Base-by-base conservation (phyloP, 176 grass and related monocot species). In the Musa troglodytarum region DNA sequence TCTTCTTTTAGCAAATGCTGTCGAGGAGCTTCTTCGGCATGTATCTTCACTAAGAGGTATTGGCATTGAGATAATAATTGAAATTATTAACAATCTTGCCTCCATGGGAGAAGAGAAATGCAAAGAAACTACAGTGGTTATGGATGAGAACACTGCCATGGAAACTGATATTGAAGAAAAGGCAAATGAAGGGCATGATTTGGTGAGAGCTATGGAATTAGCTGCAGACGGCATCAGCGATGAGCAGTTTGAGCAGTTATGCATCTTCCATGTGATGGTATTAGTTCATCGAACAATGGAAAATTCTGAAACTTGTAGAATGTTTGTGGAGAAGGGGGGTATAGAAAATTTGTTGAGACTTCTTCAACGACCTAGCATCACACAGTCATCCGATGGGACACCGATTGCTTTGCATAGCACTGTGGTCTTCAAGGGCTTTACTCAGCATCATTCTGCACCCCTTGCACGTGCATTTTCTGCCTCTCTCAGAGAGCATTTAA, bases 321-420 rank as follows among this genome's bases (percentile, higher is more conserved):
- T 99, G 72, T 99, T 99, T 92, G 90, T 99, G 21, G 95, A 99
- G 74, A 99, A 94, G 63, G 86, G 84, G 49, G 95, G 95, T 66
- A 80, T 99, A 54, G 84, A 99, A 56, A 52, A 77, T 80, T 85
- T 99, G 75, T 84, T 99, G 74, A 87, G 86, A 81, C 90, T 94
- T 69, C 75, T 99, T 71, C 80, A 94, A 67, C 85, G 86, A 80
- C 95, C 95, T 75, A 99, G 88, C 65, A 93, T 99, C 73, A 99
- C 95, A 77, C 90, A 99, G 29, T 94, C 95, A 79, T 94, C 95
- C 71, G 95, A 92, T 82, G 95, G 90, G 70, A 99, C 94, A 90
- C 95, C 95, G 74, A 94, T 99, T 86, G 95, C 95, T 74, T 86
- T 99, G 80, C 95, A 99, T 85, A 99, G 95, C 70, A 94, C 90